These are phyloP conservation scores for Neurospora tetrasperma DNA, from an alignment of 495 filamentous ascomycete species.

Conservation along the genomic window DNA sequence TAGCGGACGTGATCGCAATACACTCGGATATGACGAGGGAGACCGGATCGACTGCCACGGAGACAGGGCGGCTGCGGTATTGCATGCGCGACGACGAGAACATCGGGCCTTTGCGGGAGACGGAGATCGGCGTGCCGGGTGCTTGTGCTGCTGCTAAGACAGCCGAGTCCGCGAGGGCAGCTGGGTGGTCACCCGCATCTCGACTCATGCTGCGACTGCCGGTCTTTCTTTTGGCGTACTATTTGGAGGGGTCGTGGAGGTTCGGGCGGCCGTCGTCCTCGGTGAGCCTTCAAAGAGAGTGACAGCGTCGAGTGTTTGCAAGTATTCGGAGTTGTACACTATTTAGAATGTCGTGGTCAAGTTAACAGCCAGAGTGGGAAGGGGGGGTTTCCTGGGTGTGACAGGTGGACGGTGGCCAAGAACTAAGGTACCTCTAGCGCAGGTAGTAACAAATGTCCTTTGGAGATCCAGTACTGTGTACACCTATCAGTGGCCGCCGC, in stretches of 20 bases:
- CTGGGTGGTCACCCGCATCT: constrained; percentile 27
- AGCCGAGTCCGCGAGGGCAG: constrained; percentile 27
- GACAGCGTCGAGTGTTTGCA: not conserved
- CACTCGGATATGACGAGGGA: constrained; percentile 97
- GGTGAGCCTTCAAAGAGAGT: not conserved
- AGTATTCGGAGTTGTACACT: not conserved
- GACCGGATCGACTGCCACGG: constrained; percentile 88
- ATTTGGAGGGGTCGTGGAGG: not conserved
- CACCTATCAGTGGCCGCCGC: not conserved
- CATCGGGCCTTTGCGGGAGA: constrained; percentile 9
- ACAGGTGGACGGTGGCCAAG: not conserved
- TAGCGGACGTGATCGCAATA: constrained; percentile 93
- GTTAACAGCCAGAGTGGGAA: not conserved
- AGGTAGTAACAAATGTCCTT: not conserved
- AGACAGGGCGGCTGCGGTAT: constrained; percentile 41
- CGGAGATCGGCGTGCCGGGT: constrained; percentile 9
- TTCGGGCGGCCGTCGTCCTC: not conserved
- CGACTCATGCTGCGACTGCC: constrained; percentile 29
- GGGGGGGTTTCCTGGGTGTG: not conserved
- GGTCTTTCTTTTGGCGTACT: not conserved
- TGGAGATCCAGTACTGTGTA: not conserved
- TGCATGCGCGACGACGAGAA: constrained; percentile 32
- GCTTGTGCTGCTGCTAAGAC: constrained; percentile 11
- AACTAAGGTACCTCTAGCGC: not conserved
- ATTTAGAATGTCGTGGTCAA: not conserved